Conservation (phyloP, 345 rosid genomes). For the Rhizophora apiculata region DNA sequence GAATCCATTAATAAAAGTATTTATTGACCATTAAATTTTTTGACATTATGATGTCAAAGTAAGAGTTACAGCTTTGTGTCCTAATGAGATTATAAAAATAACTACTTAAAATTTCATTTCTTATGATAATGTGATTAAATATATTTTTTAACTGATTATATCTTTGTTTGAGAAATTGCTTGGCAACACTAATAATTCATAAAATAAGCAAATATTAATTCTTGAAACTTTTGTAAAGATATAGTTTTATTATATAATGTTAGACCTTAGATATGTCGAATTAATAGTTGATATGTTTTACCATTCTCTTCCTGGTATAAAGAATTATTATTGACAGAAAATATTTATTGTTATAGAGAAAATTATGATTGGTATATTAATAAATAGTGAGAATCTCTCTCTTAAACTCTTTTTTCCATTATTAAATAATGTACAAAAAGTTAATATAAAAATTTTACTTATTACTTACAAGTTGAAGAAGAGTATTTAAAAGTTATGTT, state of each 20-base stretch:
- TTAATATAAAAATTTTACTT: conserved; percentile 64
- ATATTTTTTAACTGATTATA: conserved; percentile 67
- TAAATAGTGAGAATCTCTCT: too few relatives aligned
- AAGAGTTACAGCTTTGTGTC: conserved; percentile 81
- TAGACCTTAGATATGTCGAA: conserved; percentile 84
- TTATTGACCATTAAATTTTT: conserved; percentile 57
- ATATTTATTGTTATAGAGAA: conserved; percentile 78
- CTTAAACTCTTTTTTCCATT: too few relatives aligned
- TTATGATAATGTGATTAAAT: too few relatives aligned
- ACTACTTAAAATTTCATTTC: conserved; percentile 57
- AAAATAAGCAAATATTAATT: conserved; percentile 62
- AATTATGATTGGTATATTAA: too few relatives aligned
- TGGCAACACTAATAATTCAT: conserved; percentile 65
- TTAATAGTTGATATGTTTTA: conserved; percentile 86
- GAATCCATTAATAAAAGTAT: conserved; percentile 58
- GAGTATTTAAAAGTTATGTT: conserved; percentile 53
- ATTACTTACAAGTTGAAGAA: conserved; percentile 58
- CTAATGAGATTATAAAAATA: conserved; percentile 90
- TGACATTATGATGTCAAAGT: conserved; percentile 67
- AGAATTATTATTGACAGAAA: conserved; percentile 66
- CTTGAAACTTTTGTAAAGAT: conserved; percentile 94
- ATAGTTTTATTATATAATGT: conserved; percentile 86
- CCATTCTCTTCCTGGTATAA: conserved; percentile 70
- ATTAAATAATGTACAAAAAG: too few relatives aligned
- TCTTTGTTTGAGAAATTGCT: conserved; percentile 72